phyloP scores from a whole-genome alignment of 306 rosid species.

The Arachis stenosperma region DNA sequence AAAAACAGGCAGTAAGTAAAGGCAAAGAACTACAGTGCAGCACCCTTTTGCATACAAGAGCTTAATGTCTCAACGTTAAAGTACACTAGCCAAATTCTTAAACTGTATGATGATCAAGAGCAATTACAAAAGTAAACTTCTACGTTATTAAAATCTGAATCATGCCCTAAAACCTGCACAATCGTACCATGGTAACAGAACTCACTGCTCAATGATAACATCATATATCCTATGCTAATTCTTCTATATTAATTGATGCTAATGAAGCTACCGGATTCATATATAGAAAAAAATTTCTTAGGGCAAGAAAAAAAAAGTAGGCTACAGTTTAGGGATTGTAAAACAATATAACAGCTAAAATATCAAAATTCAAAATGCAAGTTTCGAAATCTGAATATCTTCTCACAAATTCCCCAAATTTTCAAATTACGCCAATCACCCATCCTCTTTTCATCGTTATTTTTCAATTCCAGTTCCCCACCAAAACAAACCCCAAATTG shows the following conservation, averaged over 20 bases:
- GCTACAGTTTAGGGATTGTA: neutral
- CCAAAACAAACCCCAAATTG: slow-evolving; percentile 35
- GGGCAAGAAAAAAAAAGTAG: neutral
- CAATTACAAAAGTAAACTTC: slow-evolving; percentile 19
- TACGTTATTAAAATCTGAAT: slow-evolving; percentile 28
- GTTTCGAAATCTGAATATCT: slow-evolving; percentile 3
- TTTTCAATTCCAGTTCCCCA: slow-evolving; percentile 1
- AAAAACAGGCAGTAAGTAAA: slow-evolving; percentile 31
- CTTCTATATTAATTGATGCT: slow-evolving; percentile 23
- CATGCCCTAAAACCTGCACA: slow-evolving; percentile 16
- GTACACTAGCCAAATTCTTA: slow-evolving; percentile 14
- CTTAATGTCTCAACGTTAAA: slow-evolving; percentile 17
- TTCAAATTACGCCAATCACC: slow-evolving; percentile 1
- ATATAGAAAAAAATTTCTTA: neutral
- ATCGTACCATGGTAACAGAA: slow-evolving; percentile 23
- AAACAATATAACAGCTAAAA: slow-evolving; percentile 19
- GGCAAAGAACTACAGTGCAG: slow-evolving; percentile 28
- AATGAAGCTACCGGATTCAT: neutral
- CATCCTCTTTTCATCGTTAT: slow-evolving; percentile 22
- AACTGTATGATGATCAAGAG: neutral
- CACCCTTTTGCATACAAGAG: slow-evolving; percentile 28
- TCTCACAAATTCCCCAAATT: slow-evolving; percentile 24
- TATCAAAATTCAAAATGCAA: slow-evolving; percentile 31
- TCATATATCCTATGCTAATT: slow-evolving; percentile 6
- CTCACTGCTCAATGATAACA: neutral